Conservation (phyloP, 2,329 filamentous ascomycete species). For the Colletotrichum sp. region DNA sequence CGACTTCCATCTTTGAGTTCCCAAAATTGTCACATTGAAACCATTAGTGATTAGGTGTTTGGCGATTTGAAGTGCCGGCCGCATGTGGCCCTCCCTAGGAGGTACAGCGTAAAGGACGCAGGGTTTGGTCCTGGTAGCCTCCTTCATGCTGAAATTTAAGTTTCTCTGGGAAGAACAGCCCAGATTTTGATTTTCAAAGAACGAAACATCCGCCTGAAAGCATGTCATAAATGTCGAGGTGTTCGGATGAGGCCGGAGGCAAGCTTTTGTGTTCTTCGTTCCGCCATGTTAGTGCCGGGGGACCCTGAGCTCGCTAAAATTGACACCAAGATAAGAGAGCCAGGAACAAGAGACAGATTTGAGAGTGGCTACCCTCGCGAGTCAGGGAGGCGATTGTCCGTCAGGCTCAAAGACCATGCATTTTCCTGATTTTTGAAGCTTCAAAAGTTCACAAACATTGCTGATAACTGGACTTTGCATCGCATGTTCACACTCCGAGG, state of each 20-base stretch:
- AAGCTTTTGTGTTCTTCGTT: not conserved
- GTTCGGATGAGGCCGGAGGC: not conserved
- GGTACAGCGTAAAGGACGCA: not conserved
- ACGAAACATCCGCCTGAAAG: not conserved
- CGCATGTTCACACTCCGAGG: rapidly evolving
- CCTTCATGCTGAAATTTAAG: not conserved
- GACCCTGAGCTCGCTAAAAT: not conserved
- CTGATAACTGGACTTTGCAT: not conserved
- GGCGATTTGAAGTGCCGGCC: constrained; percentile 4
- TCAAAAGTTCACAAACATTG: not conserved
- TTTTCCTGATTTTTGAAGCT: not conserved
- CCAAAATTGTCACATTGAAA: not conserved
- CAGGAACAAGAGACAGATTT: not conserved
- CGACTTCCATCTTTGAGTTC: not conserved
- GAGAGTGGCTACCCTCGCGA: not conserved
- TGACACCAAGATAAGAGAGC: not conserved
- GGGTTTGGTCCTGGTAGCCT: not conserved
- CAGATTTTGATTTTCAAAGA: not conserved
- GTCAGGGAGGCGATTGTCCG: not conserved
- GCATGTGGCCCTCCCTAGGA: constrained; percentile 7
- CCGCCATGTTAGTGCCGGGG: not conserved
- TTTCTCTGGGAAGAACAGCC: not conserved
- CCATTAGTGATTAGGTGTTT: not conserved
- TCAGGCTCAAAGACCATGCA: not conserved
- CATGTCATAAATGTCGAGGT: not conserved